Evolutionary conservation across 1,284 basidiomycete genomes (phyloP), one percentile per base, ranked within the genome.

Genomic region (Tetrapyrgos nigripes): DNA sequence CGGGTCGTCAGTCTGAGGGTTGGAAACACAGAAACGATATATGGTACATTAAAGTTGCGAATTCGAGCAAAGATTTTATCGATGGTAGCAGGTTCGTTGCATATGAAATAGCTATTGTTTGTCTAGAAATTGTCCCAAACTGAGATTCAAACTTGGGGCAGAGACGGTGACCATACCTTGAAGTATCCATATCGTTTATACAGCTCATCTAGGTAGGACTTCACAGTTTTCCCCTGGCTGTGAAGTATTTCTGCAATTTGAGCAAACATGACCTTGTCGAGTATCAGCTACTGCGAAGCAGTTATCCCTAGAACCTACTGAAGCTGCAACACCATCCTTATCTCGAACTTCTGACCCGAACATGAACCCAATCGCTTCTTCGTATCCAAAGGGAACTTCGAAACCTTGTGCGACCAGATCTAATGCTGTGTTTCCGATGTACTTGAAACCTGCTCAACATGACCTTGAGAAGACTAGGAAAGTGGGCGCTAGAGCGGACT

Each of bases 321-420:
- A 85, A 3, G 91, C 89, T 55, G 90, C 83, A 48, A 94, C 84
- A 2, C 93, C 93, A 68, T 95, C 93, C 68, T 95, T 95, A 69
- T 95, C 93, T 29, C 90, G 81, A 62, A 94, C 84, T 46, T 86
- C 78, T 6, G 82, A 76, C 13, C 91, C 91, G 69, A 93, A 87
- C 91, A 94, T 93, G 68, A 84, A 95, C 1, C 93, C 91, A 56
- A 95, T 93, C 1, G 93, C 93, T 72, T 95, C 93, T 71, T 95
- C 93, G 65, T 95, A 95, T 8, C 88, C 92, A 70, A 94, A 94
- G 0, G 83, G 84, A 9, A 93, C 91, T 26, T 88, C 82, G 66
- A 83, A 92, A 1, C 92, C 93, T 50, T 86, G 74, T 43, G 74
- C 68, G 19, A 83, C 86, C 10, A 94, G 79, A 49, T 81, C 75